Evolutionary conservation across 495 filamentous ascomycete genomes (phyloP).

Genomic region (Xylaria flabelliformis): DNA sequence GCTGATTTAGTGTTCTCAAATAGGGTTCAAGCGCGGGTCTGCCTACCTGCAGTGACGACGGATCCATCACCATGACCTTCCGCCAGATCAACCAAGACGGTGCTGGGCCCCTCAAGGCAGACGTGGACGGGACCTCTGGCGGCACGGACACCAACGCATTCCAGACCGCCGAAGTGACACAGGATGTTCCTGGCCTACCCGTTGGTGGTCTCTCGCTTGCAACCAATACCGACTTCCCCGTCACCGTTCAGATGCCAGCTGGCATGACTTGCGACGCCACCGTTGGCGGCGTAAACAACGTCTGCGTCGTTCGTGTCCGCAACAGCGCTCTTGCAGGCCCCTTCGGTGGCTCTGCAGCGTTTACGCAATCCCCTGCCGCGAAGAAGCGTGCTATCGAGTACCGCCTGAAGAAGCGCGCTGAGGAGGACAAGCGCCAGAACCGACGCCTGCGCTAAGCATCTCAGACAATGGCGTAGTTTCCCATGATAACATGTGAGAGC

Average conservation of each 20-base stretch:
- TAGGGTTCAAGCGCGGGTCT: conserved; percentile 51
- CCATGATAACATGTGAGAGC: background rate
- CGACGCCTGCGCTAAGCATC: conserved; percentile 27
- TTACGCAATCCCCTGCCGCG: conserved; percentile 54
- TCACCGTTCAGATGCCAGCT: conserved; percentile 63
- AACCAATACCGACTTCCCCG: conserved; percentile 60
- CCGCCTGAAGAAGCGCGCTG: conserved; percentile 50
- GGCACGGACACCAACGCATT: conserved; percentile 61
- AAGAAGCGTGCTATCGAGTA: conserved; percentile 55
- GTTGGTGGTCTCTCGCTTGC: conserved; percentile 56
- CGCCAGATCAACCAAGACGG: conserved; percentile 61
- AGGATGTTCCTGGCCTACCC: conserved; percentile 63
- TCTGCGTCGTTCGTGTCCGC: conserved; percentile 64
- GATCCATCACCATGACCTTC: conserved; percentile 62
- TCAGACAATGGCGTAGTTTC: background rate
- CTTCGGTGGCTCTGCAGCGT: conserved; percentile 64
- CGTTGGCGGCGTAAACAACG: conserved; percentile 57
- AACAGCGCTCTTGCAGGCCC: conserved; percentile 64
- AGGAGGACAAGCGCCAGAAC: conserved; percentile 33
- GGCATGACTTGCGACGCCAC: conserved; percentile 66
- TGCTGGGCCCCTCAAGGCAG: conserved; percentile 55
- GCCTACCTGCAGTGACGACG: conserved; percentile 61
- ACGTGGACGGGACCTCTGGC: conserved; percentile 61
- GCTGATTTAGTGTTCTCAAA: background rate
- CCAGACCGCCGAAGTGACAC: conserved; percentile 58